These are phyloP conservation scores for Bertia moriformis DNA, from an alignment of 2,329 filamentous ascomycete species.

Conservation along the genomic window DNA sequence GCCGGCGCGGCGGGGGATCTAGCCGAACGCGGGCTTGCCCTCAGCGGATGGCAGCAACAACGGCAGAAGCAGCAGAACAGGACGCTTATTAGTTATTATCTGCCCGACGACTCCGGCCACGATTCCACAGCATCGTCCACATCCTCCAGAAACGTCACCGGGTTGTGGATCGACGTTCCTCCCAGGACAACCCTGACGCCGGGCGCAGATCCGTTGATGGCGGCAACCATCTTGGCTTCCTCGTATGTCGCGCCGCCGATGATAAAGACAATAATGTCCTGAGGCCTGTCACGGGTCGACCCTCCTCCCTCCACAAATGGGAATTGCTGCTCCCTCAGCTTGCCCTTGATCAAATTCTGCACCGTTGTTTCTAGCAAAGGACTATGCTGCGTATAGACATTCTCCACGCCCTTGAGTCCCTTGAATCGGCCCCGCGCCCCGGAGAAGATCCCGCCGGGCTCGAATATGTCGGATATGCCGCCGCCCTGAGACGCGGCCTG, in stretches of 20 bases:
- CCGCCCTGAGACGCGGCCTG: conserved; percentile 58
- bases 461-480: conserved; percentile 81
- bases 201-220: conserved; percentile 79
- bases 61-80: too few relatives aligned
- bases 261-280: conserved; percentile 92
- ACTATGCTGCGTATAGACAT: conserved; percentile 96
- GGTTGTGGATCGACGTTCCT: conserved; percentile 79
- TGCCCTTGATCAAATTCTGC: conserved; percentile 85
- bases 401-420: conserved; percentile 91
- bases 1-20: too few relatives aligned
- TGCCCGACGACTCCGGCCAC: conserved; percentile 61
- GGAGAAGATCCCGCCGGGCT: conserved; percentile 79
- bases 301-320: conserved; percentile 85
- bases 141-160: conserved; percentile 74
- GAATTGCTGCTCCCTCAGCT: conserved; percentile 72
- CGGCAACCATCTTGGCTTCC: conserved; percentile 90
- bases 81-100: too few relatives aligned
- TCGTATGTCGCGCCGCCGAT: conserved; percentile 89
- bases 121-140: conserved; percentile 77
- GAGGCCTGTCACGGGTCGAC: conserved; percentile 82
- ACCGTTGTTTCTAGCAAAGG: conserved; percentile 74
- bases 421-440: conserved; percentile 79
- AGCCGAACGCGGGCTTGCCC: too few relatives aligned
- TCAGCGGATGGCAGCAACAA: too few relatives aligned
- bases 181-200: conserved; percentile 81